phyloP scores from a whole-genome alignment of 1,284 basidiomycete genomes.

The Anthracocystis walkeri region DNA sequence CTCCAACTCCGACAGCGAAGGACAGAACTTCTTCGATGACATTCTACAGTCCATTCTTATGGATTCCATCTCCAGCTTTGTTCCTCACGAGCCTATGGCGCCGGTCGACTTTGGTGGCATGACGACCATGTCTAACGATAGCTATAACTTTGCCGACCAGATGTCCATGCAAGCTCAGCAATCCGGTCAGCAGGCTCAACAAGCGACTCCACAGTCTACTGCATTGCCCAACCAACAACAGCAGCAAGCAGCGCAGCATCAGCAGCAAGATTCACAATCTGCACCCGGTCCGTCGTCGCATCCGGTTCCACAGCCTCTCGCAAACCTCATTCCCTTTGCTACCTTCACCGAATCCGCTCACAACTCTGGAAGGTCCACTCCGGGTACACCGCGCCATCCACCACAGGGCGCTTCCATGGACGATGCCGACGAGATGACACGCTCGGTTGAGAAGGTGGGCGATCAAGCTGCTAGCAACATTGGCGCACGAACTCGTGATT shows the following conservation, averaged over 20 bases:
- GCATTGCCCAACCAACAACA: slow-evolving; percentile 12
- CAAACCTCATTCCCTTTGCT: slow-evolving; percentile 36
- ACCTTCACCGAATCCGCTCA: slow-evolving; percentile 41
- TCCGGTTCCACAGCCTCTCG: slow-evolving; percentile 22
- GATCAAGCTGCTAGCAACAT: slow-evolving; percentile 49
- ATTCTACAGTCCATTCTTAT: slow-evolving; percentile 51
- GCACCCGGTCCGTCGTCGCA: slow-evolving; percentile 11
- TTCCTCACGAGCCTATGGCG: slow-evolving; percentile 39
- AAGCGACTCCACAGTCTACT: slow-evolving; percentile 1
- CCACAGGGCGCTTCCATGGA: slow-evolving; percentile 18
- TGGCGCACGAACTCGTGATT: slow-evolving; percentile 44
- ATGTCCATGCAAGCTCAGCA: slow-evolving; percentile 9
- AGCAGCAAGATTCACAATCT: slow-evolving; percentile 12
- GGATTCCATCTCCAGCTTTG: slow-evolving; percentile 50
- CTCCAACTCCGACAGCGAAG: slow-evolving; percentile 38
- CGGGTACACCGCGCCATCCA: slow-evolving; percentile 32
- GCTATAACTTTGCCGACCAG: slow-evolving; percentile 23
- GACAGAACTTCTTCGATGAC: slow-evolving; percentile 51
- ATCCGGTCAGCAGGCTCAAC: slow-evolving; percentile 8
- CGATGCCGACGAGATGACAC: slow-evolving; percentile 43
- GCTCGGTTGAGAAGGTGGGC: slow-evolving; percentile 46
- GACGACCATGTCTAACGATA: slow-evolving; percentile 13
- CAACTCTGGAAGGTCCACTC: slow-evolving; percentile 44
- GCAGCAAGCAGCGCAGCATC: slow-evolving; percentile 12
- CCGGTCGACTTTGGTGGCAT: slow-evolving; percentile 14